Percentiles rank a stretch among this genome's conserved stretches.
These are phyloP conservation scores for Raphidocelis subcapitata DNA, from an alignment of 139 green algal genomes.

Conservation along the genomic window DNA sequence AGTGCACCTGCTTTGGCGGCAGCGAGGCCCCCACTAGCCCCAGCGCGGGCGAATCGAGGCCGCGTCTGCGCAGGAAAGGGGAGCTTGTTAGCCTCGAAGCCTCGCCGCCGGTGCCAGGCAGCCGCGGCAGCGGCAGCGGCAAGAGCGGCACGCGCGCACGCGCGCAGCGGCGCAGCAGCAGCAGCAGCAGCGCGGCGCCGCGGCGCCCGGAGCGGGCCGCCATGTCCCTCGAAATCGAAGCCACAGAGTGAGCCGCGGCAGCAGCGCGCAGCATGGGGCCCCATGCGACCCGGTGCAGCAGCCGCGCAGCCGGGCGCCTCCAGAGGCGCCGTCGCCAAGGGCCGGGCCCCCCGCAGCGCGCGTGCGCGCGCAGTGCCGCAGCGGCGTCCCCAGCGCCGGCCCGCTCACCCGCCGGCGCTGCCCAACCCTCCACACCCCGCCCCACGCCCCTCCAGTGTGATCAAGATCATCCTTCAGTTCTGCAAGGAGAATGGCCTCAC, in stretches of 20 bases:
- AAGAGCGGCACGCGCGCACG: constrained; percentile 3
- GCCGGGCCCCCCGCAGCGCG: no score
- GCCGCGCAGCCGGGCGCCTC: no score
- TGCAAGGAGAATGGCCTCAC: constrained; percentile 93
- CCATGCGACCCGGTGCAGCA: not conserved
- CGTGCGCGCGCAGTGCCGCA: no score
- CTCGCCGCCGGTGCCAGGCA: constrained; percentile 1
- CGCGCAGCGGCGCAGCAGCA: not conserved
- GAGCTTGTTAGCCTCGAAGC: no score
- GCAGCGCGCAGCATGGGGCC: not conserved
- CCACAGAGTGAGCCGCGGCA: constrained; percentile 66
- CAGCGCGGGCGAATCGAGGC: no score
- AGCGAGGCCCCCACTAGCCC: no score
- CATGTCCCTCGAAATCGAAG: constrained; percentile 85
- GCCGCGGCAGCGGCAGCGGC: constrained; percentile 3
- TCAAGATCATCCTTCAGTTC: constrained; percentile 97
- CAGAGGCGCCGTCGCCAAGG: no score
- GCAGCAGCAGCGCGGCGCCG: not conserved
- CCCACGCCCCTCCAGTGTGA: constrained; percentile 67
- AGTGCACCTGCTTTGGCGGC: no score
- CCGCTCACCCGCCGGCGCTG: no score
- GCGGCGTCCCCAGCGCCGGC: no score
- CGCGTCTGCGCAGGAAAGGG: no score
- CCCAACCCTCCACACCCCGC: no score
- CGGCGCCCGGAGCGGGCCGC: not conserved